Conservation (phyloP, 768 basidiomycete species). For the Lactarius pseudohatsudake region DNA sequence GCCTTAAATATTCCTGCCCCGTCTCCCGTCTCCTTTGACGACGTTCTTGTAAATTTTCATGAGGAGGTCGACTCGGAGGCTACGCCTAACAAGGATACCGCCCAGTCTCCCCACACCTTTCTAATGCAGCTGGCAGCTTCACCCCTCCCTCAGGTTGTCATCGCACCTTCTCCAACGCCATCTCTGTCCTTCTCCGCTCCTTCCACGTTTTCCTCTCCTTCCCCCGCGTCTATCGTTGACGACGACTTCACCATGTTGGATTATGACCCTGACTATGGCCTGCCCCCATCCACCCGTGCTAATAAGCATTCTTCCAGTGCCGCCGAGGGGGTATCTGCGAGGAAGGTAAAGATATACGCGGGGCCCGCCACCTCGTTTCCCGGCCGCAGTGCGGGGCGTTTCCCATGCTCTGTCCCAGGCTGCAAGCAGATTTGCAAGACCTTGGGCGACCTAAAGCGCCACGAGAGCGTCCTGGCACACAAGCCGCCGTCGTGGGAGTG, state of each 20-base stretch:
- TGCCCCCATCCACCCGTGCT: not conserved
- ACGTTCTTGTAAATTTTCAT: not conserved
- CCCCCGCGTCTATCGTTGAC: slow-evolving; percentile 6
- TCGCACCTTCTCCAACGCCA: slow-evolving; percentile 11
- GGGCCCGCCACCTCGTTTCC: not conserved
- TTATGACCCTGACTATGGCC: not conserved
- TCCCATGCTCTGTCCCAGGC: slow-evolving; percentile 25
- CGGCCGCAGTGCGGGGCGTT: not conserved
- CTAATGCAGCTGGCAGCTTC: no score
- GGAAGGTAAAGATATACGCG: not conserved
- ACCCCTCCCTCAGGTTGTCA: not conserved
- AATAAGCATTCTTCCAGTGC: not conserved
- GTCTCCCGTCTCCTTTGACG: not conserved
- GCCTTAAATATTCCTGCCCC: not conserved
- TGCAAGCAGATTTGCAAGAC: slow-evolving; percentile 29
- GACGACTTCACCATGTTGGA: not conserved
- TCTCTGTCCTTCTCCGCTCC: slow-evolving; percentile 12
- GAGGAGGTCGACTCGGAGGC: slow-evolving; percentile 5
- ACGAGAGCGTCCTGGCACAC: slow-evolving; percentile 25
- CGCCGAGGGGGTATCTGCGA: not conserved
- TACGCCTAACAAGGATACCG: not conserved
- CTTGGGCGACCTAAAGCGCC: slow-evolving; percentile 27
- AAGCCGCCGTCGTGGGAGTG: slow-evolving; percentile 21
- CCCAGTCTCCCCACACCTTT: not conserved
- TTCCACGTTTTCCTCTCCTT: slow-evolving; percentile 4